phyloP scores from a whole-genome alignment of 108 stramenopile species.

The Cyclotella kingstonii region DNA sequence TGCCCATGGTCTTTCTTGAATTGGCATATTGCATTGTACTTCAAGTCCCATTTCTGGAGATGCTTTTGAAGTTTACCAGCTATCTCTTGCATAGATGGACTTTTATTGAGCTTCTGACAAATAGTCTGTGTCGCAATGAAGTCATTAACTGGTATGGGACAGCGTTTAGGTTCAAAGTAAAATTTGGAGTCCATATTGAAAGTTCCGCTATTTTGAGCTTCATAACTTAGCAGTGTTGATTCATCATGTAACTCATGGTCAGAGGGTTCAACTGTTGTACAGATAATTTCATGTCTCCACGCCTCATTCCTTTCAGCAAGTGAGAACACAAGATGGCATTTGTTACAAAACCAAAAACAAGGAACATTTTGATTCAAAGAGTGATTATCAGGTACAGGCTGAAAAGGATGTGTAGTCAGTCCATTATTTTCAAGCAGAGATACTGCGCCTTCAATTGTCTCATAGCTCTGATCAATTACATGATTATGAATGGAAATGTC shows the following conservation, averaged over 20 bases:
- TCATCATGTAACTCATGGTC: background rate
- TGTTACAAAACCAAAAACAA: background rate
- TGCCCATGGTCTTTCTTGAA: background rate
- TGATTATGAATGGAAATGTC: too few relatives aligned
- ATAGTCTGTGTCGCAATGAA: background rate
- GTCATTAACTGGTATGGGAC: too few relatives aligned
- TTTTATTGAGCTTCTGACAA: background rate
- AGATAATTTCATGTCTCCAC: background rate
- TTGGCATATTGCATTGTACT: background rate
- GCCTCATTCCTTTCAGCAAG: background rate
- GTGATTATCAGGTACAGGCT: too few relatives aligned
- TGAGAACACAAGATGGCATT: constrained; percentile 14
- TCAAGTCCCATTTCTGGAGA: constrained; percentile 1
- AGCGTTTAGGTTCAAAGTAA: too few relatives aligned
- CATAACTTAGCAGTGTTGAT: too few relatives aligned
- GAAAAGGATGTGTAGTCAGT: background rate
- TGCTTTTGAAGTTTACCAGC: too few relatives aligned
- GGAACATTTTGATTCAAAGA: background rate
- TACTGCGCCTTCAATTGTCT: too few relatives aligned
- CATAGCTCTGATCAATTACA: too few relatives aligned
- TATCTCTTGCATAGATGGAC: background rate
- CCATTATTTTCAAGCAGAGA: too few relatives aligned
- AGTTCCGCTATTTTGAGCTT: too few relatives aligned
- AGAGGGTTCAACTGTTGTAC: background rate
- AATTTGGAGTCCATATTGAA: too few relatives aligned